phyloP scores from a whole-genome alignment of 2,329 filamentous ascomycete species.

The Anthostomella pinea region DNA sequence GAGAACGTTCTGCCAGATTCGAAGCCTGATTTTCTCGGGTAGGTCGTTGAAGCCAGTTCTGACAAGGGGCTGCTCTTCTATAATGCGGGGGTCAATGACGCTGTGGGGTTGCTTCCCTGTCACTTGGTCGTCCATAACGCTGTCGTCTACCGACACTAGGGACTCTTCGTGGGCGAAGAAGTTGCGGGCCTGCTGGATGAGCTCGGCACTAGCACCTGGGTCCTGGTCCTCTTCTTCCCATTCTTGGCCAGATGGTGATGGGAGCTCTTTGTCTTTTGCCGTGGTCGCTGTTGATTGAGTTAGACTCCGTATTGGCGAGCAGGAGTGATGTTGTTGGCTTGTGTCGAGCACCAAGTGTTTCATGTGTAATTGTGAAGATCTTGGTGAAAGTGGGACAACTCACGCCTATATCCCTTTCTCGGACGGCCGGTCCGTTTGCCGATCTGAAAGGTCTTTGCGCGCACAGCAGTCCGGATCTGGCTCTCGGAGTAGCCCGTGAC shows the following conservation, averaged over 20 bases:
- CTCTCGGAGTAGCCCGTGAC: conserved; percentile 29
- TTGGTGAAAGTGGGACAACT: no score
- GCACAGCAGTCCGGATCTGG: conserved; percentile 28
- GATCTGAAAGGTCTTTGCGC: conserved; percentile 20
- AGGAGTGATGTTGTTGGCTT: no score
- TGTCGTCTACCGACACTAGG: background rate
- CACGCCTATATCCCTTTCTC: conserved; percentile 21
- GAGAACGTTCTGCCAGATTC: conserved; percentile 21
- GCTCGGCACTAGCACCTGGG: conserved; percentile 8
- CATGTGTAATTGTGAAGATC: no score
- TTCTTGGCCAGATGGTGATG: background rate
- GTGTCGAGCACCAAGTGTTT: no score
- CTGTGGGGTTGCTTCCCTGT: no score
- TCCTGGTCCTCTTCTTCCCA: background rate
- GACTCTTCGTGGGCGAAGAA: conserved; percentile 8
- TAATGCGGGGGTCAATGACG: no score
- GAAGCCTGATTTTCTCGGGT: conserved; percentile 12
- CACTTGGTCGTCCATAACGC: background rate
- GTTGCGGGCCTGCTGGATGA: conserved; percentile 10
- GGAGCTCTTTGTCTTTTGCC: no score
- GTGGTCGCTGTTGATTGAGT: no score
- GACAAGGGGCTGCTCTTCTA: no score
- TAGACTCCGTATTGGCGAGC: no score
- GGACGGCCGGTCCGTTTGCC: conserved; percentile 24
- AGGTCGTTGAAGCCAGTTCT: conserved; percentile 12